Percentiles rank a stretch among this genome's conserved stretches.
phyloP scores from a whole-genome alignment of 2,329 filamentous ascomycete species.

The Metarhizium brunneum region DNA sequence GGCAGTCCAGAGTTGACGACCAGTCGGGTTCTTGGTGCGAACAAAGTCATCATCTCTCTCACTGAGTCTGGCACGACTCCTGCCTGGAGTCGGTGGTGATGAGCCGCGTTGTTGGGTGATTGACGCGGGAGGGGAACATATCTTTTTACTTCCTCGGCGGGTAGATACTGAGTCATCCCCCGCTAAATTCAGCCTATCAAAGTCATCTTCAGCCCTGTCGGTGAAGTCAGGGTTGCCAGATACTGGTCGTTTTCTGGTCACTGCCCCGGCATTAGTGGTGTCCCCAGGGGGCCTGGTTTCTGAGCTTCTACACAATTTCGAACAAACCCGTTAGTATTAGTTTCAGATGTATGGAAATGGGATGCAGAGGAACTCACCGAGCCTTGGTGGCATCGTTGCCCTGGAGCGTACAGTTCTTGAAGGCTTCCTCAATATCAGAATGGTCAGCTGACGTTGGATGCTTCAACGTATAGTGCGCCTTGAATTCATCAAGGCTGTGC shows the following conservation, averaged over 20 bases:
- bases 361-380: not conserved
- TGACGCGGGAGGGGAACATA: conserved; percentile 18
- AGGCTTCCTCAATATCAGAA: conserved; percentile 16
- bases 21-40: conserved; percentile 13
- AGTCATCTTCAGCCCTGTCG: not conserved
- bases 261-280: not conserved
- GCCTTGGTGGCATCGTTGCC: not conserved
- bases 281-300: not conserved
- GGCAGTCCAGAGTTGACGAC: conserved; percentile 19
- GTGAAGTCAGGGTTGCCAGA: not conserved
- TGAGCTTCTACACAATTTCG: not conserved
- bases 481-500: conserved; percentile 17
- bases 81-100: conserved; percentile 12
- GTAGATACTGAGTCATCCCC: conserved; percentile 7
- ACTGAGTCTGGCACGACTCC: conserved; percentile 8
- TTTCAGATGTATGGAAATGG: too few species aligned
- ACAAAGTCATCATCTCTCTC: conserved; percentile 14
- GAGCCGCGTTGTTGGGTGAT: conserved; percentile 9
- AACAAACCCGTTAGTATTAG: not conserved
- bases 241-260: conserved; percentile 8
- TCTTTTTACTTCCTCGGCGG: conserved; percentile 15
- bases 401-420: conserved; percentile 13
- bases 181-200: conserved; percentile 3
- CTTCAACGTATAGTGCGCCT: conserved; percentile 12
- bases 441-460: conserved; percentile 15